Evolutionary conservation across 1,284 basidiomycete species (phyloP), one percentile per base, ranked within the genome.

Genomic region (Sanghuangporus sanghuang): DNA sequence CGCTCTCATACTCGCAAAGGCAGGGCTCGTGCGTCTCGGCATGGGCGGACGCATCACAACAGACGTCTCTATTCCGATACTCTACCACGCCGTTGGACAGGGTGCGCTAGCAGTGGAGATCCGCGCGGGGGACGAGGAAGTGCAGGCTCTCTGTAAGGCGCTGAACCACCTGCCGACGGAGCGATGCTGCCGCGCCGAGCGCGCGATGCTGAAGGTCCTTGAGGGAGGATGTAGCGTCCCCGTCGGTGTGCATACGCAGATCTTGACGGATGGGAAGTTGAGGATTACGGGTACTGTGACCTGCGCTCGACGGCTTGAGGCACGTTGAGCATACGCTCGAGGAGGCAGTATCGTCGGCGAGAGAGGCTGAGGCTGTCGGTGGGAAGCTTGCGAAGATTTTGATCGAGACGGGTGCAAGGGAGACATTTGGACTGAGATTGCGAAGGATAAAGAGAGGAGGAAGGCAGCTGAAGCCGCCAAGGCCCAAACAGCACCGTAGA

Each of bases 221-320:
- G 96, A 99, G 74, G 97, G 97, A 11, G 97, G 96, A 35, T 99
- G 97, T 75, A 96, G 92, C 65, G 95, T 99, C 1, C 97, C 96
- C 0, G 95, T 98, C n/a, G 96, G 96, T 16, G 89, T 94, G 38
- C 80, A 84, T 64, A 89, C 86, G 54, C 74, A 73, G 59, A 70
- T 87, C 66, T 73, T 71, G 63, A 72, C 67, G 67, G 73, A 74
- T 48, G 68, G 72, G 62, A 67, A 71, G 57, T 75, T 96, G 67
- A 82, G 77, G 46, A 75, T 96, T 48, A 85, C 85, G 2, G 92
- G 90, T 0, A 89, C 90, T 62, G 90, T 96, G 16, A 96, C 95
- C 95, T 0, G 84, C 87, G 16, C 76, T 95, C 16, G 82, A 87
- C 67, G 95, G 94, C 0, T 73, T 71, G 39, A 73, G 74, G 46